These are phyloP conservation scores for Balamuthia mandrillaris DNA, from an alignment of 208 protist genomes.

Conservation along the genomic window DNA sequence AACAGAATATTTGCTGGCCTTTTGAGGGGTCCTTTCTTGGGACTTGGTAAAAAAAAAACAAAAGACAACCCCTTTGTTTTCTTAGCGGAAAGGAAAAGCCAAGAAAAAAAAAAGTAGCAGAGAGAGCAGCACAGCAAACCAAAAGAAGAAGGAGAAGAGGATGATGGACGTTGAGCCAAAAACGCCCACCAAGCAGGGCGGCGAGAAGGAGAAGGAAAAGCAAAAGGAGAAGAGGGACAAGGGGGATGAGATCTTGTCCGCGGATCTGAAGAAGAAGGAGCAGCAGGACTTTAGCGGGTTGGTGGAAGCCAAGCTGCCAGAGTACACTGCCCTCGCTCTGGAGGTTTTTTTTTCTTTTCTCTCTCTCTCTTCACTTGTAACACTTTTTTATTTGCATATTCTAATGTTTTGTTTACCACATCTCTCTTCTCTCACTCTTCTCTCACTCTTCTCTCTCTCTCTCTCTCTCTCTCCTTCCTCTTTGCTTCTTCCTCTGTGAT, in stretches of 20 bases:
- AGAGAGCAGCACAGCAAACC: too few species aligned
- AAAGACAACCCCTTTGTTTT: too few species aligned
- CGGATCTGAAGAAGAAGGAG: slow-evolving; percentile 8
- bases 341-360: neutral
- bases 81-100: too few species aligned
- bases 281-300: slow-evolving; percentile 14
- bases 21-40: too few species aligned
- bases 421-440: neutral
- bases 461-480: neutral
- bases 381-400: neutral
- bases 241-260: neutral
- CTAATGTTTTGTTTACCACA: neutral
- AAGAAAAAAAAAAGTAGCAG: too few species aligned
- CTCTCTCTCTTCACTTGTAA: neutral
- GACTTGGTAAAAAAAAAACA: too few species aligned
- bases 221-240: neutral
- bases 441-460: neutral
- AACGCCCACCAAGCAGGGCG: neutral
- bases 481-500: neutral
- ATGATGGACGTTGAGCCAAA: neutral
- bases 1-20: too few species aligned
- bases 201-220: neutral
- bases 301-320: neutral
- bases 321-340: neutral
- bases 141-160: neutral